A percentile compares a stretch with the other conserved stretches of the same genome.
phyloP scores from a whole-genome alignment of 441 rosid species.

The Iberis amara region DNA sequence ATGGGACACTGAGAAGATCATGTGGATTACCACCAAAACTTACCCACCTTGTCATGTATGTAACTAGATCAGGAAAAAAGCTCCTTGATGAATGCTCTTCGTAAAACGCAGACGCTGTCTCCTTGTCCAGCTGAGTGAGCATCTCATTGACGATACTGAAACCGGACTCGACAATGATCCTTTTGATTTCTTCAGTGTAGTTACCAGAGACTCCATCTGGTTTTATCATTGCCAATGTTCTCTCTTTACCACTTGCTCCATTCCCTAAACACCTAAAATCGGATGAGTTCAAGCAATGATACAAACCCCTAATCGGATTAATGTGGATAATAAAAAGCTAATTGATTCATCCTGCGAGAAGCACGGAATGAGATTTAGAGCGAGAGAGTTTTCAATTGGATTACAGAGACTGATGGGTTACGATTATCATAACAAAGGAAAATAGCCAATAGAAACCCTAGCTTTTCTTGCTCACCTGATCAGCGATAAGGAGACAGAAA shows the following conservation, averaged over 20 bases:
- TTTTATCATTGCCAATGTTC: conserved; percentile 69
- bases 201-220: conserved; percentile 79
- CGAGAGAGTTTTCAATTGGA: too few species aligned
- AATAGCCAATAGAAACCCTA: background rate
- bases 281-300: background rate
- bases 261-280: conserved; percentile 35
- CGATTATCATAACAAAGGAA: background rate
- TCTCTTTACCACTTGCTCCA: conserved; percentile 38
- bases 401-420: too few species aligned
- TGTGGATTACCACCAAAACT: conserved; percentile 3
- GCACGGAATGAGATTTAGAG: background rate
- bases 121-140: conserved; percentile 46
- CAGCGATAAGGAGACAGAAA: conserved; percentile 11
- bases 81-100: conserved; percentile 58
- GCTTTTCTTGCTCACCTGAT: conserved; percentile 18
- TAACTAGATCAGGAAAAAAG: conserved; percentile 60
- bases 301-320: background rate
- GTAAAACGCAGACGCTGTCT: conserved; percentile 54
- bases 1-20: background rate
- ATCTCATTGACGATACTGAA: conserved; percentile 52
- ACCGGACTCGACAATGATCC: conserved; percentile 42
- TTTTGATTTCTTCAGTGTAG: conserved; percentile 49
- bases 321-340: background rate
- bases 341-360: background rate
- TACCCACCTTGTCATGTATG: conserved; percentile 69